Evolutionary conservation across 2,329 filamentous ascomycete genomes (phyloP).

Genomic region (Chrysoporthe cubensis): DNA sequence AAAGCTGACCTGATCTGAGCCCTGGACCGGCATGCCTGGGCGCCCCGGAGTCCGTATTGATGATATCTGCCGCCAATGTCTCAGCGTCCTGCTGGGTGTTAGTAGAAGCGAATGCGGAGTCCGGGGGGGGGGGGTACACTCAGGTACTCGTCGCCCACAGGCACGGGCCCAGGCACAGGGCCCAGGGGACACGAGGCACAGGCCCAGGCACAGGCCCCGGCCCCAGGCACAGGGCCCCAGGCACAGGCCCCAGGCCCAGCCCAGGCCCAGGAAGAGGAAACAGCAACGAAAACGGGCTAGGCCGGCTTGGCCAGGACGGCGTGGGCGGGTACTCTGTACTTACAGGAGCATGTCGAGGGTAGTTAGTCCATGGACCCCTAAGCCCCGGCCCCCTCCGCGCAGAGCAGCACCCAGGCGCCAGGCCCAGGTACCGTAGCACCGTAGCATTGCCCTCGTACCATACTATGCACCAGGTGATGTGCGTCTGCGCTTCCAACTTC

Average conservation of each 20-base stretch:
- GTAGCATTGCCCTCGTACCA: not conserved
- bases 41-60: not conserved
- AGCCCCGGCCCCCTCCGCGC: not conserved
- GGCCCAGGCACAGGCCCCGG: not conserved
- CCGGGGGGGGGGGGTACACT: not conserved
- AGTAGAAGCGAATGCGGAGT: not conserved
- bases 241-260: not conserved
- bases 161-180: not conserved
- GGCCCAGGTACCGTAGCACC: not conserved
- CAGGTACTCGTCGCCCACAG: not conserved
- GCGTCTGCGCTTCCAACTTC: not conserved
- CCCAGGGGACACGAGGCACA: not conserved
- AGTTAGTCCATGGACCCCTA: not conserved
- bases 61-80: not conserved
- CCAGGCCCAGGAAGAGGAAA: not conserved
- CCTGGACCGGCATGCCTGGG: not conserved
- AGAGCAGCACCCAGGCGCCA: not conserved
- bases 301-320: not conserved
- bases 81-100: not conserved
- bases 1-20: not conserved
- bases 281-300: not conserved
- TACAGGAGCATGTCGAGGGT: conserved; percentile 1
- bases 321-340: no score
- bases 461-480: not conserved
- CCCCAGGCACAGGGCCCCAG: not conserved